A percentile compares a stretch with the other conserved stretches of the same genome.
These are phyloP conservation scores for Aspergillus aculeatinus DNA, from an alignment of 2,329 filamentous ascomycete species.

Conservation along the genomic window DNA sequence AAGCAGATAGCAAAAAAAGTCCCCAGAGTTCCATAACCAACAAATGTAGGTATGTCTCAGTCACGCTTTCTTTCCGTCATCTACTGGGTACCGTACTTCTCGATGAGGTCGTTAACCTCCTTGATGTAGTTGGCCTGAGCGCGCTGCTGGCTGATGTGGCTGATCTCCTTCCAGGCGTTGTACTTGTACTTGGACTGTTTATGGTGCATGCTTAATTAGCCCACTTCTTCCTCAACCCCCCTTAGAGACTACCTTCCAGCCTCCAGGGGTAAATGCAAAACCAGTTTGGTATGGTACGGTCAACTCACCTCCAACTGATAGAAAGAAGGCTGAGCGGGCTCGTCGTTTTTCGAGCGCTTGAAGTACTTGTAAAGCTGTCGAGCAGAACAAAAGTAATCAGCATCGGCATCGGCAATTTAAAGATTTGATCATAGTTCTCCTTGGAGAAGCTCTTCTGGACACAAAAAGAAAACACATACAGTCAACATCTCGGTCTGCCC, in stretches of 20 bases:
- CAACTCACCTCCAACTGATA: conserved; percentile 20
- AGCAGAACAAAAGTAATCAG: neutral
- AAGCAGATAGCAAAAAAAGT: neutral
- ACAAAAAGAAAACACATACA: conserved; percentile 25
- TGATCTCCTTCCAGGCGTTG: conserved; percentile 70
- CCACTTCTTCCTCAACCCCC: neutral
- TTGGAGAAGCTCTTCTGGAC: too few relatives aligned
- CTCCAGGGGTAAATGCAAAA: too few relatives aligned
- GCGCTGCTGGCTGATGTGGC: conserved; percentile 61
- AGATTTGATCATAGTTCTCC: too few relatives aligned
- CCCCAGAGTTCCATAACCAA: neutral
- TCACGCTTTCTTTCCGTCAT: neutral
- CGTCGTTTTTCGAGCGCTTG: conserved; percentile 16
- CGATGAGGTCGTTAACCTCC: conserved; percentile 70
- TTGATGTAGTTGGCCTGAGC: conserved; percentile 77
- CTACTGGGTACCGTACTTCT: conserved; percentile 55
- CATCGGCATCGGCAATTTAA: neutral
- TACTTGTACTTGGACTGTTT: conserved; percentile 75
- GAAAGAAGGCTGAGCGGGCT: conserved; percentile 19
- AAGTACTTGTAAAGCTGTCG: conserved; percentile 22
- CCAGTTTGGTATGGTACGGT: neutral
- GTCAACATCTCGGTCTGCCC: conserved; percentile 27
- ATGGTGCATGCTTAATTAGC: neutral
- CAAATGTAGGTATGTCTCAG: neutral
- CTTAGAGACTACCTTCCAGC: too few relatives aligned